phyloP scores from a whole-genome alignment of 345 rosid species.

The Bruguiera sexangula region DNA sequence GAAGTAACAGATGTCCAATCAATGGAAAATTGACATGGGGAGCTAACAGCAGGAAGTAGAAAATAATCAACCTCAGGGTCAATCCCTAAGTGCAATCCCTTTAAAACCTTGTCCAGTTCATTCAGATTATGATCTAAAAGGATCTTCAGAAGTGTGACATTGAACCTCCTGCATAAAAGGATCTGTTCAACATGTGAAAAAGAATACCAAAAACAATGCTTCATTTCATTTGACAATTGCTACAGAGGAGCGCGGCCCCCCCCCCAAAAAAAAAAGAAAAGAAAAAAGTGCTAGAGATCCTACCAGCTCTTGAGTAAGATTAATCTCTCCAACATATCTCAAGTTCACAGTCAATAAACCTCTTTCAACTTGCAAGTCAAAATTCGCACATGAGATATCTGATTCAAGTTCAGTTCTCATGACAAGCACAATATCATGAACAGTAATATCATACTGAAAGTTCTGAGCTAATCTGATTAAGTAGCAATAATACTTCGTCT shows the following conservation, averaged over 20 bases:
- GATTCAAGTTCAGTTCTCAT: constrained; percentile 44
- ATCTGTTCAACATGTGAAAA: constrained; percentile 41
- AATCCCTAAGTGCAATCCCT: constrained; percentile 24
- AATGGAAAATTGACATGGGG: constrained; percentile 22
- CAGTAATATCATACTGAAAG: constrained; percentile 34
- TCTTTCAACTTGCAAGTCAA: constrained; percentile 51
- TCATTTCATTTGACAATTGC: not conserved
- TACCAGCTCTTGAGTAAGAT: constrained; percentile 47
- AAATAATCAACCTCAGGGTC: constrained; percentile 53
- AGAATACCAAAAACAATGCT: not conserved
- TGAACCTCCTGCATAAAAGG: constrained; percentile 60
- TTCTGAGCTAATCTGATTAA: constrained; percentile 45
- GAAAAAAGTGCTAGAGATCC: not conserved
- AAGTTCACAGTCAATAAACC: constrained; percentile 49
- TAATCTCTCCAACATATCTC: constrained; percentile 43
- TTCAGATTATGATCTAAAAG: constrained; percentile 44
- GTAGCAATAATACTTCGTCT: constrained; percentile 50
- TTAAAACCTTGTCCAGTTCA: constrained; percentile 36
- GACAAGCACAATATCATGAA: constrained; percentile 57
- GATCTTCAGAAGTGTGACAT: constrained; percentile 51
- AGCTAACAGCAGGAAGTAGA: constrained; percentile 47
- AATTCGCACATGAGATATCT: constrained; percentile 36
- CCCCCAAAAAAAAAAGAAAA: not conserved
- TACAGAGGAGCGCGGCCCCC: too few species aligned
- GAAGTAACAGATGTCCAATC: constrained; percentile 59